A percentile compares a stretch with the other conserved stretches of the same genome.
Conservation (phyloP, 2,329 filamentous ascomycete species). For the Claviceps pazoutovae region DNA sequence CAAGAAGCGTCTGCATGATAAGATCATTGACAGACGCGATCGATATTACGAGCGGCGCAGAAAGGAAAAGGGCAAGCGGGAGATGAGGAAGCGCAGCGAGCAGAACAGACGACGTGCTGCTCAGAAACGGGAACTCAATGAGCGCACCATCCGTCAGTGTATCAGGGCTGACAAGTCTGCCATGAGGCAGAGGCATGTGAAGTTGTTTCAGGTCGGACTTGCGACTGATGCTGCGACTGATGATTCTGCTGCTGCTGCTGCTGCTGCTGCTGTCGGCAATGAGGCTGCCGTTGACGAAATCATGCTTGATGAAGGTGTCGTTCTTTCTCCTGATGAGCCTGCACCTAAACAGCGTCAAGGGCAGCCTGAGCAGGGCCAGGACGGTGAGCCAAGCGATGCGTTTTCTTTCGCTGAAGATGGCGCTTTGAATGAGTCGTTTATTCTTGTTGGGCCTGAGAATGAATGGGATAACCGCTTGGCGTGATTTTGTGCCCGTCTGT, state of each 20-base stretch:
- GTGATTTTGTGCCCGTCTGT: neutral
- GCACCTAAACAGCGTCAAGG: neutral
- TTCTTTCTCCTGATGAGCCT: neutral
- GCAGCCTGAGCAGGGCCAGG: neutral
- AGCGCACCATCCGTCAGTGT: constrained; percentile 2
- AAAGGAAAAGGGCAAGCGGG: neutral
- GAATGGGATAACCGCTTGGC: neutral
- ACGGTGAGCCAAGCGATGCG: neutral
- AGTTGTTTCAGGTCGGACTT: neutral
- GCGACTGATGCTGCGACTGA: neutral
- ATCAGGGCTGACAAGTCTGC: neutral
- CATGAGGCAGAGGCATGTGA: neutral
- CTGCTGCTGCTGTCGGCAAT: neutral
- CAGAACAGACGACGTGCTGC: constrained; percentile 2
- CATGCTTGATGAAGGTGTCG: neutral
- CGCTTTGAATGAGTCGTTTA: neutral
- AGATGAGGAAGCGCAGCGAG: constrained; percentile 1
- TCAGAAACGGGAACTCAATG: constrained; percentile 4
- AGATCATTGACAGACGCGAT: neutral
- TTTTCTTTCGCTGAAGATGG: neutral
- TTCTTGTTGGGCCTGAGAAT: neutral
- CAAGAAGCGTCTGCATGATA: neutral
- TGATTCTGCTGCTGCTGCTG: neutral
- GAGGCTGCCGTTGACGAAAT: neutral
- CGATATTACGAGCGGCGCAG: constrained; percentile 1